These are phyloP conservation scores for Saitozyma sp. DNA, from an alignment of 768 basidiomycete genomes.

Conservation along the genomic window DNA sequence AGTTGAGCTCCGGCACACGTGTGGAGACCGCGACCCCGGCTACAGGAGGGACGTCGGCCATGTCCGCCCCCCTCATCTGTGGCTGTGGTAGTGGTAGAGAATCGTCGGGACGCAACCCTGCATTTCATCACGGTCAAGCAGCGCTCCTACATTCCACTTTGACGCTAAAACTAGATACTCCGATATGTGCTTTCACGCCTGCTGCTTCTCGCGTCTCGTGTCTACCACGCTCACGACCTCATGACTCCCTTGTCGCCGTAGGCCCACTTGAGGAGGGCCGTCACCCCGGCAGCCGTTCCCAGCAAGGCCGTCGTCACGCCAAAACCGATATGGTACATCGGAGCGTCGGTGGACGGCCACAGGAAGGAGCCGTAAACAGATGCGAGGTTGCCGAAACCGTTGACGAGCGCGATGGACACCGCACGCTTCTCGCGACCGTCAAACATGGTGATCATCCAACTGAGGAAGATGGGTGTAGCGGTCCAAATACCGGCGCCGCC, in stretches of 20 bases:
- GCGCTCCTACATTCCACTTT: too few species aligned
- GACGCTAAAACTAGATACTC: too few species aligned
- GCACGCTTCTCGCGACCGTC: conserved; percentile 49
- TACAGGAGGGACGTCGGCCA: too few species aligned
- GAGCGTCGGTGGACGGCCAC: conserved; percentile 46
- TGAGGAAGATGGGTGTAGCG: conserved; percentile 46
- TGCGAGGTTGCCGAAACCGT: conserved; percentile 43
- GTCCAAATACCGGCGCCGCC: conserved; percentile 51
- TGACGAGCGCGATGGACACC: conserved; percentile 50
- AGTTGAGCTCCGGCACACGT: too few species aligned
- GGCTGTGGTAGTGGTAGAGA: too few species aligned
- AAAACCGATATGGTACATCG: conserved; percentile 45
- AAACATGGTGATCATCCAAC: conserved; percentile 50
- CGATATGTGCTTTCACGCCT: too few species aligned
- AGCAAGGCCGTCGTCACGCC: conserved; percentile 41
- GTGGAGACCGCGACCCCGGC: too few species aligned
- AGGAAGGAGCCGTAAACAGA: conserved; percentile 51
- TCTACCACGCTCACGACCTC: too few species aligned
- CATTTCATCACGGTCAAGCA: too few species aligned
- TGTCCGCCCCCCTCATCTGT: too few species aligned
- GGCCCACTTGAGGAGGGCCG: conserved; percentile 30
- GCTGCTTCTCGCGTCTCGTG: too few species aligned
- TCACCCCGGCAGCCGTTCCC: conserved; percentile 26
- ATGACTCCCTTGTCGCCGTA: conserved; percentile 30
- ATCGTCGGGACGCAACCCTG: too few species aligned